Conservation (phyloP, 2,329 filamentous ascomycete genomes). For the Diplodia corticola region DNA sequence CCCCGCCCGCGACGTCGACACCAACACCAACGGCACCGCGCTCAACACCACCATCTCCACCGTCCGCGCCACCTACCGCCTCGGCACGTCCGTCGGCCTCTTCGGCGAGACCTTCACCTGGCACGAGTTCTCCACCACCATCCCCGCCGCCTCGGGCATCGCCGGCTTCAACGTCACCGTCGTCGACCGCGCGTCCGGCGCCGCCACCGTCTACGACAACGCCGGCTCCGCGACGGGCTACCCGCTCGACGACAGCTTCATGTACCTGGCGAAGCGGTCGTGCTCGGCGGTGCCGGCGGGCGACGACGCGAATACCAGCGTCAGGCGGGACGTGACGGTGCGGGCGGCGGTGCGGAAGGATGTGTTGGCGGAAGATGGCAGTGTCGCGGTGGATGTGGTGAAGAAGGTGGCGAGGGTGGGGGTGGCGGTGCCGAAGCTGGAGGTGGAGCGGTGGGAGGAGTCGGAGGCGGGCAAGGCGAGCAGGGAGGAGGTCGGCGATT, state of each 20-base stretch:
- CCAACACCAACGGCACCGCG: background rate
- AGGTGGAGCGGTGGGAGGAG: background rate
- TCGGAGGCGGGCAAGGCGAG: background rate
- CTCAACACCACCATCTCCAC: constrained; percentile 14
- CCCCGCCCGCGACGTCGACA: background rate
- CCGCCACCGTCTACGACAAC: background rate
- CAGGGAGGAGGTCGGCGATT: background rate
- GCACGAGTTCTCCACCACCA: constrained; percentile 5
- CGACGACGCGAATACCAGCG: background rate
- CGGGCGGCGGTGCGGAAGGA: background rate
- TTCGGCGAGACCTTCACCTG: constrained; percentile 16
- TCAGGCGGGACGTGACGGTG: background rate
- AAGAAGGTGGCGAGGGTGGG: background rate
- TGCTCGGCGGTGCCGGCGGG: background rate
- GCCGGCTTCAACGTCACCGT: background rate
- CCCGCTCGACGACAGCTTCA: background rate
- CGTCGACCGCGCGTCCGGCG: background rate
- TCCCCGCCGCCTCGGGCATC: background rate
- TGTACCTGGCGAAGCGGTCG: background rate
- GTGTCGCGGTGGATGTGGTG: background rate
- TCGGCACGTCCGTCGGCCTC: constrained; percentile 4
- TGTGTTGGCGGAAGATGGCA: background rate
- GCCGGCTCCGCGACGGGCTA: background rate
- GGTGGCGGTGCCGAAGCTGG: background rate
- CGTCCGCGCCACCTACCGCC: background rate